Percentiles rank a stretch among this genome's conserved stretches.
Evolutionary conservation across 208 protist genomes (phyloP).

Genomic region (Porcisia deanei): DNA sequence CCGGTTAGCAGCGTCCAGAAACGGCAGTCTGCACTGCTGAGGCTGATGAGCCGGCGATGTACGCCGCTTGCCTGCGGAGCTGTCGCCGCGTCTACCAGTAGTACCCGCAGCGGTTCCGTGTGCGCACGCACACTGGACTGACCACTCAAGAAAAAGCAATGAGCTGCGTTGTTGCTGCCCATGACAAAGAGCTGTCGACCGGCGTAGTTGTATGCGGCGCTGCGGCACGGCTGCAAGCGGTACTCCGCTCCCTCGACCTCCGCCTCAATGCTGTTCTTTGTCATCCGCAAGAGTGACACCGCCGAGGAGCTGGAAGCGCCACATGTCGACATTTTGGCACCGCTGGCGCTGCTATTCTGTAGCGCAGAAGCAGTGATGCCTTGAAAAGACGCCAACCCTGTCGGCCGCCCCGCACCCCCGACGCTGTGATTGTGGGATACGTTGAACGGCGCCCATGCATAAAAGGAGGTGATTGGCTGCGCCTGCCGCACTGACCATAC

Average conservation of each 20-base stretch:
- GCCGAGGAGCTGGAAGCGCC: background rate
- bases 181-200: slow-evolving; percentile 66
- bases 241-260: slow-evolving; percentile 34
- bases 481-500: slow-evolving; percentile 65
- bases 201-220: slow-evolving; percentile 62
- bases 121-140: slow-evolving; percentile 55
- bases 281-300: slow-evolving; percentile 19
- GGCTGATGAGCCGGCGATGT: slow-evolving; percentile 47
- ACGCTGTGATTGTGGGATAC: background rate
- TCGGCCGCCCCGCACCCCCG: slow-evolving; percentile 5
- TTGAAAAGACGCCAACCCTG: slow-evolving; percentile 2
- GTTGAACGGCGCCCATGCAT: slow-evolving; percentile 39
- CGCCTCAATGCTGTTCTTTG: slow-evolving; percentile 41
- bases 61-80: background rate
- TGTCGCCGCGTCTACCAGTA: slow-evolving; percentile 36
- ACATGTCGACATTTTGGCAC: background rate
- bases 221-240: slow-evolving; percentile 45
- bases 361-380: background rate
- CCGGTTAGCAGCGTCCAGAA: slow-evolving; percentile 58
- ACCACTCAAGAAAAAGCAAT: slow-evolving; percentile 70
- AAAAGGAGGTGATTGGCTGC: slow-evolving; percentile 64
- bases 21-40: slow-evolving; percentile 61
- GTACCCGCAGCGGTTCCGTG: slow-evolving; percentile 42
- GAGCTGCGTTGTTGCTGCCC: slow-evolving; percentile 61
- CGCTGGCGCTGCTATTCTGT: background rate